Percentiles rank a stretch among this genome's conserved stretches.
Conservation (phyloP, 495 filamentous ascomycete genomes). For the Hypoxylon fragiforme region DNA sequence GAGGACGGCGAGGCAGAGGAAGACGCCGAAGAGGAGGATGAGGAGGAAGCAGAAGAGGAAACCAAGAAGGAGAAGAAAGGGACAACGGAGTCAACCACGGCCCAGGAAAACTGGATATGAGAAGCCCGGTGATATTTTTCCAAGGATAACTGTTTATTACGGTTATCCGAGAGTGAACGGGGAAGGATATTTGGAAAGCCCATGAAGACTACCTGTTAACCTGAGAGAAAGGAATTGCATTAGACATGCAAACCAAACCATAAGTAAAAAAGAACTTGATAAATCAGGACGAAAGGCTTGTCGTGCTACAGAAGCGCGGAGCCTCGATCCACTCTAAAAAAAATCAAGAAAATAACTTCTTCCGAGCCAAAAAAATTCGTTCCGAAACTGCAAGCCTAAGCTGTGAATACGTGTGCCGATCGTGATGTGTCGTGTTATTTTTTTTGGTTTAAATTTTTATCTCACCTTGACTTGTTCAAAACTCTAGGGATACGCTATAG, state of each 20-base stretch:
- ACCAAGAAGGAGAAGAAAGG: slow-evolving; percentile 29
- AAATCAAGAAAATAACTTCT: slow-evolving; percentile 17
- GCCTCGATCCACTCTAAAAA: slow-evolving; percentile 9
- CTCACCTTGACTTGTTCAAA: no score
- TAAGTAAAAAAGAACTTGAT: slow-evolving; percentile 22
- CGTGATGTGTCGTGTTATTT: background rate
- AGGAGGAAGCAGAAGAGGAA: slow-evolving; percentile 33
- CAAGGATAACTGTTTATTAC: background rate
- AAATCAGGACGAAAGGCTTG: slow-evolving; percentile 7
- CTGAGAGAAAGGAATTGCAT: slow-evolving; percentile 7
- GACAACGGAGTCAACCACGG: slow-evolving; percentile 30
- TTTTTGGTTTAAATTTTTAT: no score
- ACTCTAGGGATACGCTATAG: no score
- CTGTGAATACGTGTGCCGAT: slow-evolving; percentile 2
- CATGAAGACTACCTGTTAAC: slow-evolving; percentile 8
- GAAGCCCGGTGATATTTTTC: slow-evolving; percentile 2
- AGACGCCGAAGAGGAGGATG: slow-evolving; percentile 43
- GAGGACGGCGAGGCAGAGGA: slow-evolving; percentile 59
- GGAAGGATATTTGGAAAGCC: slow-evolving; percentile 3
- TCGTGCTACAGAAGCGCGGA: background rate
- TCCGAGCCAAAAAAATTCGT: background rate
- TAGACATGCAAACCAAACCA: background rate
- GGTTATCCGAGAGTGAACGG: background rate
- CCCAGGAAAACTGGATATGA: slow-evolving; percentile 36
- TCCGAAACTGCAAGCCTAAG: background rate